Base-by-base conservation (phyloP, 1,284 basidiomycete species). In the Anthracocystis panici-leucophaei region DNA sequence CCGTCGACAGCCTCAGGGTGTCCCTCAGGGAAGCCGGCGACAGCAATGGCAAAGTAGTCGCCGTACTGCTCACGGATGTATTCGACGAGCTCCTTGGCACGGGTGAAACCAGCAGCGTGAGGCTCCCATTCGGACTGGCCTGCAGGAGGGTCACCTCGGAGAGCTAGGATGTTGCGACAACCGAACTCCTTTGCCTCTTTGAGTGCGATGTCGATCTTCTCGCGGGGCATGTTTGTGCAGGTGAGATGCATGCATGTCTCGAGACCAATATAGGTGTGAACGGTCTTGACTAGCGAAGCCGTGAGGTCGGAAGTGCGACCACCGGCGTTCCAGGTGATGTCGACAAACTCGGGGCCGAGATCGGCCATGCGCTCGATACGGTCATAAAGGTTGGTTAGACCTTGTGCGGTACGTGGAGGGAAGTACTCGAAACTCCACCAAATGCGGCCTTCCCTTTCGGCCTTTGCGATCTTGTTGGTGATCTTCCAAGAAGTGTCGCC, bases 291-390 rank as follows among this genome's bases (percentile, higher is more conserved):
- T 87, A 99, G 92, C 83, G 95, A 82, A 31, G 86, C 82, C 18
- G 87, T 87, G 27, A 86, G 80, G 55, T 87, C 86, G 3, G 85
- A 85, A 20, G 95, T 96, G 70, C 95, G 90, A 63, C 95, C 95
- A 60, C 95, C 95, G 52, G 95, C 95, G 87, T 97, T 96, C 95
- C 93, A 98, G 85, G 95, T 99, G 84, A 99, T 97, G 86, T 99
- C 95, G 81, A 98, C 93, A 84, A 98, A 99, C 87, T 97, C 96
- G 18, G 97, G 97, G 5, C 97, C 97, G 49, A 97, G 88, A 25
- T 91, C 90, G 65, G 94, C 90, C 96, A 99, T 99, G 78, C 97
- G 93, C 87, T 97, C 95, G 87, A 98, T 96, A 82, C 96, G 94
- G 87, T 97, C 96, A 68, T 82, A 81, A 49, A 84, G 74, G 54